Base-by-base conservation (phyloP, 73 alveolate genomes). In the Symbiodinium natans region DNA sequence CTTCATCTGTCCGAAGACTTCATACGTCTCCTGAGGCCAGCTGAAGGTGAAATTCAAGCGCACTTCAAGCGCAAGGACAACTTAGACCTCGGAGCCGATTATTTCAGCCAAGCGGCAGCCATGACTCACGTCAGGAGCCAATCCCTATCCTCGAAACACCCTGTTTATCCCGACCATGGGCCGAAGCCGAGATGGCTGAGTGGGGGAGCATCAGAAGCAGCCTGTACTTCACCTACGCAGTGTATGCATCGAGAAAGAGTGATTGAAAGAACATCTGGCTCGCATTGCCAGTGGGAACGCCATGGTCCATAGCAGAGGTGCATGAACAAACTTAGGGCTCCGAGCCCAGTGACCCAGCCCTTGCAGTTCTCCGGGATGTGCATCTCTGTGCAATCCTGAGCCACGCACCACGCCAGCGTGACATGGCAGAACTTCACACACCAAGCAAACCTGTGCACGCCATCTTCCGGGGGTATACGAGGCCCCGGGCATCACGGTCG, bases 341-440 rank as follows among this genome's bases (percentile, higher is more conserved):
- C 42, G 46, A 40, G 36, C 98, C 98, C 98, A 11, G 98, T 92
- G 41, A 92, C 98, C 98, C 98, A 92, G 82, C 98, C 98, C 82
- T 92, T 92, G 90, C 98, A 92, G 92, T 74, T 92, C 13, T 92
- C 98, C 39, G 98, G 98, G 98, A 92, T 43, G 82, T 92, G 98
- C 98, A 92, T 92, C 83, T 92, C 98, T 19, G 98, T 92, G 90
- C 88, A 71, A 41, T 89, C 95, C 95, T 89, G 75, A 17, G 41
- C 41, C 21, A 6, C 13, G 6, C 59, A 46, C 13, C 59, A 46
- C 6, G 59, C 21, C 59, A 46, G 59, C 59, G 13, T 6, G 59
- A 46, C 59, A 46, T 46, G 59, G 59, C n/a, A n/a, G n/a, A n/a
- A n/a, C n/a, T n/a, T n/a, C n/a, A n/a, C n/a, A n/a, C n/a, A n/a